A percentile compares a stretch with the other conserved stretches of the same genome.
Evolutionary conservation across 768 basidiomycete genomes (phyloP).

Genomic region (Coprinopsis strossmayeri): DNA sequence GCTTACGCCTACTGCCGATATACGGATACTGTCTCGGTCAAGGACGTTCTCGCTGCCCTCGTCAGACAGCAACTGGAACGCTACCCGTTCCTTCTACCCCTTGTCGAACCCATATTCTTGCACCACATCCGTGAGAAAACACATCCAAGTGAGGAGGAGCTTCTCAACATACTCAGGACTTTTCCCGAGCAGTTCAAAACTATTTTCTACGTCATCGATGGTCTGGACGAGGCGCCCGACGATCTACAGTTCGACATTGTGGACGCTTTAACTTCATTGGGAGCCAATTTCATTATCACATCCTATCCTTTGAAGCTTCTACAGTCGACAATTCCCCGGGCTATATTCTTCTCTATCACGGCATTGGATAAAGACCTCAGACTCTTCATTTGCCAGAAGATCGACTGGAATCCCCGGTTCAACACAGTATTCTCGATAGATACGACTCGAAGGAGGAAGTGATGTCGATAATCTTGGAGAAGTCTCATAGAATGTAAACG

Average conservation of each 20-base stretch:
- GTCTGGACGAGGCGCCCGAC: slow-evolving; percentile 1
- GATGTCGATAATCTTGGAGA: neutral
- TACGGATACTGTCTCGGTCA: neutral
- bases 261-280: neutral
- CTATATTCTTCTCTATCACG: neutral
- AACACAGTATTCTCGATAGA: neutral
- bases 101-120: neutral
- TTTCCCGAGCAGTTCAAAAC: neutral
- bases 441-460: neutral
- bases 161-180: neutral
- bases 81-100: neutral
- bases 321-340: neutral
- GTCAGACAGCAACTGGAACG: slow-evolving; percentile 1
- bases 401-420: neutral
- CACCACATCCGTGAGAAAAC: neutral
- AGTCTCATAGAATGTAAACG: neutral
- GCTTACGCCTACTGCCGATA: slow-evolving; percentile 1
- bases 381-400: neutral
- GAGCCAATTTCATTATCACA: neutral
- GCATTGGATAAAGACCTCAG: slow-evolving; percentile 2
- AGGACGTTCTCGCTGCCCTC: neutral
- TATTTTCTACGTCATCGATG: neutral
- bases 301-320: neutral
- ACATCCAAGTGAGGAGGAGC: neutral
- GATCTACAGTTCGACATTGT: slow-evolving; percentile 1